A percentile compares a stretch with the other conserved stretches of the same genome.
These are phyloP conservation scores for Penicillium antarcticum DNA, from an alignment of 495 filamentous ascomycete species.

Conservation along the genomic window DNA sequence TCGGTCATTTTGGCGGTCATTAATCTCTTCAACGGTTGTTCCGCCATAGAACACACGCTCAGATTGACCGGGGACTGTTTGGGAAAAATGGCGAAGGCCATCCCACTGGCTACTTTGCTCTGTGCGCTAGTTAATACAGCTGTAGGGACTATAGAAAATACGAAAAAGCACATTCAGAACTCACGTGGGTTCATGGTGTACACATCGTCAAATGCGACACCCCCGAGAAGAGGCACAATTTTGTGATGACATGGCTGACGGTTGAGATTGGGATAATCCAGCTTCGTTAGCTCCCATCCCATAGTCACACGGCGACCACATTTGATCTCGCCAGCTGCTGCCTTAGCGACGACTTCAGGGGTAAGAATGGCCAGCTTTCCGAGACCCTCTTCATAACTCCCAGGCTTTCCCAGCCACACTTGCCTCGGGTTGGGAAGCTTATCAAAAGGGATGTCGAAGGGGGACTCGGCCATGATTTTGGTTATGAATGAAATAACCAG, in stretches of 20 bases:
- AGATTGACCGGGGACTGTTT: conserved; percentile 28
- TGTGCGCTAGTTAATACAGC: conserved; percentile 2
- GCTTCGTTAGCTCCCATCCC: conserved; percentile 43
- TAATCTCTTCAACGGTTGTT: conserved; percentile 43
- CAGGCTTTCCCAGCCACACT: conserved; percentile 41
- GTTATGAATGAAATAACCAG: background rate
- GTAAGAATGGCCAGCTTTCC: conserved; percentile 42
- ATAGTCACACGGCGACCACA: conserved; percentile 38
- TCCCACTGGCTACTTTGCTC: conserved; percentile 73
- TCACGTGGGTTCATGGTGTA: conserved; percentile 63
- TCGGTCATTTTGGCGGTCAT: conserved; percentile 47
- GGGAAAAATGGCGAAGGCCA: conserved; percentile 55
- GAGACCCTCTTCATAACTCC: conserved; percentile 40
- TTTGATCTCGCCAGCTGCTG: conserved; percentile 34
- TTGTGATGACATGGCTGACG: conserved; percentile 38
- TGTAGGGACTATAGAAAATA: background rate
- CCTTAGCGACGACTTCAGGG: conserved; percentile 37
- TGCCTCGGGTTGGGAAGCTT: conserved; percentile 40
- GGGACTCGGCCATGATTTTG: conserved; percentile 17
- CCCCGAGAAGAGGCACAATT: conserved; percentile 38
- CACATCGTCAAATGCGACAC: conserved; percentile 57
- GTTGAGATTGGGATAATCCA: conserved; percentile 43
- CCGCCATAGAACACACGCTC: conserved; percentile 50
- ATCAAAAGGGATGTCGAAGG: conserved; percentile 34
- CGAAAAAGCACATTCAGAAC: background rate